A percentile compares a stretch with the other conserved stretches of the same genome.
Evolutionary conservation across 1,284 basidiomycete species (phyloP).

Genomic region (Ustilago loliicola): DNA sequence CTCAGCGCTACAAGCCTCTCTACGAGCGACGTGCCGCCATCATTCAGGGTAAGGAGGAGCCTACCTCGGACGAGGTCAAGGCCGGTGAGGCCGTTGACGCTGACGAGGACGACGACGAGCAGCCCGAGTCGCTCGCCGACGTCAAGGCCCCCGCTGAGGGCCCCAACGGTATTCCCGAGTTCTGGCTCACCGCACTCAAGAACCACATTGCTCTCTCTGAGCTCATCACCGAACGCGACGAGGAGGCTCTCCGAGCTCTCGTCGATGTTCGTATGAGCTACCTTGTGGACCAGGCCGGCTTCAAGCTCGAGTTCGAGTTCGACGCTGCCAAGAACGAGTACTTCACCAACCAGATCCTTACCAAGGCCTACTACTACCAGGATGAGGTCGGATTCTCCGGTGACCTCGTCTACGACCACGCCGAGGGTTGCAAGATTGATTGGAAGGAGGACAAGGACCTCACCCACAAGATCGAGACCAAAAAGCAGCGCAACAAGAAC

Average conservation of each 20-base stretch:
- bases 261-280: conserved; percentile 80
- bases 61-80: conserved; percentile 85
- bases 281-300: conserved; percentile 82
- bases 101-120: conserved; percentile 73
- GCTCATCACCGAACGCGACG: conserved; percentile 93
- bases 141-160: conserved; percentile 71
- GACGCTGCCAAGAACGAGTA: conserved; percentile 78
- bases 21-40: conserved; percentile 89
- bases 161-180: conserved; percentile 85
- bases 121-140: conserved; percentile 71
- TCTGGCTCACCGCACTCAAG: conserved; percentile 96
- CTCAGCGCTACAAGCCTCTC: conserved; percentile 84
- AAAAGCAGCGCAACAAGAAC: conserved; percentile 96
- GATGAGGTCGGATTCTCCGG: conserved; percentile 90
- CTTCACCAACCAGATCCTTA: conserved; percentile 85
- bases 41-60: conserved; percentile 81
- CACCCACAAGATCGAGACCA: conserved; percentile 97
- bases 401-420: conserved; percentile 94
- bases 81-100: conserved; percentile 79
- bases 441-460: conserved; percentile 99
- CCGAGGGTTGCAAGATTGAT: conserved; percentile 88
- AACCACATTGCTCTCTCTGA: conserved; percentile 90
- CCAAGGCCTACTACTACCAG: conserved; percentile 96
- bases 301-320: conserved; percentile 90
- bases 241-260: conserved; percentile 78